A percentile compares a stretch with the other conserved stretches of the same genome.
Evolutionary conservation across 2,329 filamentous ascomycete species (phyloP).

Genomic region (Dactylellina cionopaga): DNA sequence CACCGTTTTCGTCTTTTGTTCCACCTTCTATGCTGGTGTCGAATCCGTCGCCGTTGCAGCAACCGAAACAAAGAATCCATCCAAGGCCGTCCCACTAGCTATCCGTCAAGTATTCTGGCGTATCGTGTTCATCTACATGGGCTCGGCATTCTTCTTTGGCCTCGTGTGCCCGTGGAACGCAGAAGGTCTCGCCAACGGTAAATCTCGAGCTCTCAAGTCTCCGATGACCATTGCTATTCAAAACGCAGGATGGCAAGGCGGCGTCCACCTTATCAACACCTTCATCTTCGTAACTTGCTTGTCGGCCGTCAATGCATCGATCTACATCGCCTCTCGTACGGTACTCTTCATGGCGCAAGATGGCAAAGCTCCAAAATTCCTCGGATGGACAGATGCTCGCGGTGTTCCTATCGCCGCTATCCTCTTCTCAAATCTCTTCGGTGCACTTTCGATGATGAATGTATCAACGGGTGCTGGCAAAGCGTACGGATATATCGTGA

Average conservation of each 20-base stretch:
- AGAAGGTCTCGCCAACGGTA: conserved; percentile 70
- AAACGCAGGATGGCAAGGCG: conserved; percentile 77
- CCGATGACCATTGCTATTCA: conserved; percentile 79
- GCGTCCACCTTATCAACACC: conserved; percentile 73
- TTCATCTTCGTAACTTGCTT: conserved; percentile 48
- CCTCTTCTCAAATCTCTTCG: conserved; percentile 44
- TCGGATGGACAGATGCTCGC: conserved; percentile 39
- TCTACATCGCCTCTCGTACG: conserved; percentile 51
- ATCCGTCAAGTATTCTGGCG: conserved; percentile 80
- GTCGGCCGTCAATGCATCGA: conserved; percentile 40
- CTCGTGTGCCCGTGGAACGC: conserved; percentile 77
- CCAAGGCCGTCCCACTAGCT: conserved; percentile 75
- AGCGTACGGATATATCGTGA: conserved; percentile 75
- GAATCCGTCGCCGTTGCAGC: conserved; percentile 82
- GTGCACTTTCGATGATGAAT: conserved; percentile 70
- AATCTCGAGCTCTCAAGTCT: conserved; percentile 73
- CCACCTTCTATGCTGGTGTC: conserved; percentile 77
- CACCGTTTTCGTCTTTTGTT: conserved; percentile 68
- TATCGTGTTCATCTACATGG: conserved; percentile 75
- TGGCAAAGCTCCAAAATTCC: conserved; percentile 46
- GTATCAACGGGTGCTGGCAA: conserved; percentile 72
- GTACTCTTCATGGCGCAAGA: conserved; percentile 49
- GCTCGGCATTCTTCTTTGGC: conserved; percentile 77
- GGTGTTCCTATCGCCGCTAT: conserved; percentile 44
- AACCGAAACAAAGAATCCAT: conserved; percentile 77